phyloP scores from a whole-genome alignment of 2,329 filamentous ascomycete species.

The Trichoderma sp. region DNA sequence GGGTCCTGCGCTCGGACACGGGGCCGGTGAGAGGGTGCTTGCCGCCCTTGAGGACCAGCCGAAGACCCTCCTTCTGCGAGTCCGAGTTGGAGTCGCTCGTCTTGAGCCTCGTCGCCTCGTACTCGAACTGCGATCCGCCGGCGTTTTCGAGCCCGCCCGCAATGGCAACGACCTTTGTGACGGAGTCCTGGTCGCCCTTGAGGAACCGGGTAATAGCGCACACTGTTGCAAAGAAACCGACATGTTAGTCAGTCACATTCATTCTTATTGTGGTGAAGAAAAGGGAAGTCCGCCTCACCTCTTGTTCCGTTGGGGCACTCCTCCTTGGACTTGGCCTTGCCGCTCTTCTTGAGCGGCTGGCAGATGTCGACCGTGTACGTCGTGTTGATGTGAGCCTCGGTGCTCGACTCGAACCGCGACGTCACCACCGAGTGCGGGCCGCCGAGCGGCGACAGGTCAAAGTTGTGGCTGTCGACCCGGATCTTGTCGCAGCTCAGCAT shows the following conservation, averaged over 20 bases:
- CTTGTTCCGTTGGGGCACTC: conserved; percentile 71
- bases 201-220: conserved; percentile 71
- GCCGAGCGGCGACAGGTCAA: conserved; percentile 64
- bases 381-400: conserved; percentile 62
- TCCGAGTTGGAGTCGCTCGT: conserved; percentile 66
- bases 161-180: conserved; percentile 67
- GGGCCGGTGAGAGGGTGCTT: conserved; percentile 55
- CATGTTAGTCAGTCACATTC: background rate
- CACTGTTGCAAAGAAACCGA: background rate
- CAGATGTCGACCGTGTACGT: conserved; percentile 85
- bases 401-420: conserved; percentile 54
- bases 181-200: conserved; percentile 50
- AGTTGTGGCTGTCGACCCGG: conserved; percentile 59
- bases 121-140: conserved; percentile 64
- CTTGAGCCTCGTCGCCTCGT: conserved; percentile 66
- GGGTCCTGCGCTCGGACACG: conserved; percentile 54
- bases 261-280: background rate
- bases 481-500: conserved; percentile 66
- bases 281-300: conserved; percentile 51
- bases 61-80: conserved; percentile 69
- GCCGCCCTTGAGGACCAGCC: conserved; percentile 67
- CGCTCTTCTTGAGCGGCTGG: conserved; percentile 63
- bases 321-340: conserved; percentile 56
- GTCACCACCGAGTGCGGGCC: conserved; percentile 72
- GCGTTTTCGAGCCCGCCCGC: conserved; percentile 68